A percentile compares a stretch with the other conserved stretches of the same genome.
Evolutionary conservation across 495 filamentous ascomycete genomes (phyloP).

Genomic region (Penicillium cinerascens): DNA sequence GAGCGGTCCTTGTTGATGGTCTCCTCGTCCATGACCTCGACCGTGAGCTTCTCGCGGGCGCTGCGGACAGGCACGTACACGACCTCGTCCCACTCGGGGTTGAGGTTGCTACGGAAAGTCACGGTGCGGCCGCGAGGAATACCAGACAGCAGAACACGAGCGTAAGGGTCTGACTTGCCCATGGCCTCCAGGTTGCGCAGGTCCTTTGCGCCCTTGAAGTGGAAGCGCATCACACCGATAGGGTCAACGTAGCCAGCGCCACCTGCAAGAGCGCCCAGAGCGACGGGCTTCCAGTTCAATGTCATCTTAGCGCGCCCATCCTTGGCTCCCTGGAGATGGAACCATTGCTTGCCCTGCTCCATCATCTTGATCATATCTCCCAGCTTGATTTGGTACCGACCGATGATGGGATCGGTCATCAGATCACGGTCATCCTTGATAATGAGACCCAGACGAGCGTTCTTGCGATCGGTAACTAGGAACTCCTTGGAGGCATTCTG

Average conservation of each 20-base stretch:
- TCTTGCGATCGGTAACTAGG: slow-evolving; percentile 87
- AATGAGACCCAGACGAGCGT: slow-evolving; percentile 79
- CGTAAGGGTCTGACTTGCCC: slow-evolving; percentile 96
- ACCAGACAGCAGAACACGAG: slow-evolving; percentile 80
- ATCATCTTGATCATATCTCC: slow-evolving; percentile 89
- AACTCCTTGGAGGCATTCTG: slow-evolving; percentile 87
- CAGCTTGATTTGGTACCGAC: slow-evolving; percentile 89
- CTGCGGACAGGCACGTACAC: slow-evolving; percentile 92
- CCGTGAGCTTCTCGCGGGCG: slow-evolving; percentile 71
- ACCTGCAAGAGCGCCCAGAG: slow-evolving; percentile 69
- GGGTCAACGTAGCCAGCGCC: slow-evolving; percentile 89
- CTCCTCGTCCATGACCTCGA: slow-evolving; percentile 98
- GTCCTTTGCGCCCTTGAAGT: slow-evolving; percentile 78
- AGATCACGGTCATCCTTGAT: slow-evolving; percentile 95
- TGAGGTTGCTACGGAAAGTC: slow-evolving; percentile 92
- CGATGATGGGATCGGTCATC: slow-evolving; percentile 75
- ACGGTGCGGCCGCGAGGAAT: slow-evolving; percentile 88
- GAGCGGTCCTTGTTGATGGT: slow-evolving; percentile 81
- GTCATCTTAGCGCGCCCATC: slow-evolving; percentile 83
- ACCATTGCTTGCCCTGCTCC: slow-evolving; percentile 94
- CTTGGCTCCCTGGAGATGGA: slow-evolving; percentile 77
- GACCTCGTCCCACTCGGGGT: slow-evolving; percentile 94
- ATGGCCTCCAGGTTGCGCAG: slow-evolving; percentile 91
- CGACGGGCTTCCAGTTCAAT: slow-evolving; percentile 92
- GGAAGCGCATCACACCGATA: slow-evolving; percentile 89